Base-by-base conservation (phyloP, 306 rosid species). In the Casuarina glauca region DNA sequence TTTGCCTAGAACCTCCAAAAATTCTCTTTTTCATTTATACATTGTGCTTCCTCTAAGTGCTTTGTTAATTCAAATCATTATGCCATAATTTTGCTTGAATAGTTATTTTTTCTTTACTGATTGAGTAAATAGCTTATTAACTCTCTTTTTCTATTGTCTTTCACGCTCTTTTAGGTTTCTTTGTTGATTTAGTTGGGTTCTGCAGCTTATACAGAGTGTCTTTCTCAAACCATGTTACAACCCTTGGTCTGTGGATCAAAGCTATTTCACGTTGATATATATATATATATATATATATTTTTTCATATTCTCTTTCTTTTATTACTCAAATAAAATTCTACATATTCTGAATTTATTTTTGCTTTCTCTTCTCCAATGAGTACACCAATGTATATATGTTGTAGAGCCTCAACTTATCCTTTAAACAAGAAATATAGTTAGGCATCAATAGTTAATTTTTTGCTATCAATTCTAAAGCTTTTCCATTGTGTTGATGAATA, bases 1-100 rank as follows among this genome's bases (percentile, higher is more conserved):
- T 83, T 74, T 68, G 69, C 76, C 66, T 80, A 74, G 77, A 76
- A 84, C 78, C 62, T 74, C 77, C 72, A 80, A 48, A 77, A 76
- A 84, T 86, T 74, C 75, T 80, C 69, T 57, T 44, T 85, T 74
- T 74, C 26, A 5, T 66, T 54, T 75, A 49, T 52, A 17, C 55
- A 45, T 63, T 19, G 20, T 71, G 68, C 19, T 11, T 39, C 52
- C 26, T 41, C 69, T 72, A 76, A 78, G 42, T 68, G 73, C 72
- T 71, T 61, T 26, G 32, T 66, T 42, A 42, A 1, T 63, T 44
- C 11, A 9, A 20, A 39, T 71, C 16, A 35, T 45, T 11, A 36
- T 76, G 48, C 60, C 51, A 35, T 81, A 13, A 11, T 13, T 74
- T 75, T 48, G 72, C 76, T 80, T 82, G 72, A 81, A 82, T 72